Percentiles rank a stretch among this genome's conserved stretches.
Conservation (phyloP, 495 filamentous ascomycete genomes). For the Physcia stellaris region DNA sequence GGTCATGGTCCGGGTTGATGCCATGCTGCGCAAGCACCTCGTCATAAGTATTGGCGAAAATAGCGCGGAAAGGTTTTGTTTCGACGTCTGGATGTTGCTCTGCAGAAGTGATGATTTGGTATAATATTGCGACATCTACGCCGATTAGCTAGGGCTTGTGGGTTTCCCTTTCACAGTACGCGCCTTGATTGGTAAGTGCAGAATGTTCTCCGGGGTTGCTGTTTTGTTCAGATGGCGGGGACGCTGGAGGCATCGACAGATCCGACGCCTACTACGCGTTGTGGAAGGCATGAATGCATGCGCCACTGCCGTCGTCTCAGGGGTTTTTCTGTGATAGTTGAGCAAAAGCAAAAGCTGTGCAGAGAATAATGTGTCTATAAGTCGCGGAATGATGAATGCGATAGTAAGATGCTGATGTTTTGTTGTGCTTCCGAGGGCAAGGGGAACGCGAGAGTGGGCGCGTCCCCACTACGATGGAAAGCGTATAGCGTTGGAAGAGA, state of each 20-base stretch:
- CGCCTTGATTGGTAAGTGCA: slow-evolving; percentile 53
- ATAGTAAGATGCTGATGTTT: no score
- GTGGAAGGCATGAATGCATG: slow-evolving; percentile 40
- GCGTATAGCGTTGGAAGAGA: no score
- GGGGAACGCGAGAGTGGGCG: no score
- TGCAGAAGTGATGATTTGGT: slow-evolving; percentile 59
- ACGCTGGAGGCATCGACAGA: slow-evolving; percentile 46
- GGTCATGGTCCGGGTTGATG: slow-evolving; percentile 55
- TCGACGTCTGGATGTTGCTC: slow-evolving; percentile 50
- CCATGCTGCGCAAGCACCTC: slow-evolving; percentile 52
- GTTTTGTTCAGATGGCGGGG: slow-evolving; percentile 26
- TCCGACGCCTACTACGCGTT: slow-evolving; percentile 37
- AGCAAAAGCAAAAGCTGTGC: no score
- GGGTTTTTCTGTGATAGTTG: no score
- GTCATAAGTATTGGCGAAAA: slow-evolving; percentile 74
- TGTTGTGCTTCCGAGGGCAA: no score
- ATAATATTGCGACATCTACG: slow-evolving; percentile 64
- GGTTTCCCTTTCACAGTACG: slow-evolving; percentile 10
- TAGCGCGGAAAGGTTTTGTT: slow-evolving; percentile 56
- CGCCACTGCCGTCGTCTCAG: no score
- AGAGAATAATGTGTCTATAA: no score
- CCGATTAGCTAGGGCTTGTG: neutral
- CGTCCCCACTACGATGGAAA: no score
- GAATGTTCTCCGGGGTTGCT: slow-evolving; percentile 35
- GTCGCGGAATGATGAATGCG: no score